Evolutionary conservation across 768 basidiomycete genomes (phyloP).

Genomic region (Nidula microcarpa): DNA sequence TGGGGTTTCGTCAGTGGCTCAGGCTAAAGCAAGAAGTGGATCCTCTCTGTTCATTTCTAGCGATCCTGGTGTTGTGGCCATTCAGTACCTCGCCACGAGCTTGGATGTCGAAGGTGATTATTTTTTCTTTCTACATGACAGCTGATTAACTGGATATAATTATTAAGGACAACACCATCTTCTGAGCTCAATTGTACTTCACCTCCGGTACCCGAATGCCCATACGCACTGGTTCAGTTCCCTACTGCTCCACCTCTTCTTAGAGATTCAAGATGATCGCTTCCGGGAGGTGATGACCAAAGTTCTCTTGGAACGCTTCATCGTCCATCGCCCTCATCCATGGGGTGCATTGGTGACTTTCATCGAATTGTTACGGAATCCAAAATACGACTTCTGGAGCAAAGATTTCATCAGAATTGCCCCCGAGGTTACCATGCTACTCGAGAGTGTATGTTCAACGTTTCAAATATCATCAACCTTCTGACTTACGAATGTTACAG

Average conservation of each 20-base stretch:
- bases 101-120: slow-evolving; percentile 87
- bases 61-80: slow-evolving; percentile 80
- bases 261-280: slow-evolving; percentile 70
- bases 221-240: slow-evolving; percentile 99
- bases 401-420: slow-evolving; percentile 82
- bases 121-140: neutral
- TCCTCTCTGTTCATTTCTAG: slow-evolving; percentile 75
- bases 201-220: slow-evolving; percentile 95
- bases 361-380: slow-evolving; percentile 88
- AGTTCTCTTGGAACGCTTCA: slow-evolving; percentile 89
- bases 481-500: slow-evolving; percentile 29
- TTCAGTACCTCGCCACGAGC: slow-evolving; percentile 80
- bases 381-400: slow-evolving; percentile 89
- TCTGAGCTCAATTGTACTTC: slow-evolving; percentile 87
- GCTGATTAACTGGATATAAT: neutral
- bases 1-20: slow-evolving; percentile 88
- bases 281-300: slow-evolving; percentile 84
- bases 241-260: slow-evolving; percentile 83
- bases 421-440: slow-evolving; percentile 81
- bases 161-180: slow-evolving; percentile 88
- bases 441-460: slow-evolving; percentile 67
- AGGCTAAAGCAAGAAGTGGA: slow-evolving; percentile 83
- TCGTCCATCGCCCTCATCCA: slow-evolving; percentile 93
- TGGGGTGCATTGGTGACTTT: slow-evolving; percentile 95
- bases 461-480: slow-evolving; percentile 1